A percentile compares a stretch with the other conserved stretches of the same genome.
Evolutionary conservation across 257 asterid species (phyloP).

Genomic region (Gynochthodes officinalis): DNA sequence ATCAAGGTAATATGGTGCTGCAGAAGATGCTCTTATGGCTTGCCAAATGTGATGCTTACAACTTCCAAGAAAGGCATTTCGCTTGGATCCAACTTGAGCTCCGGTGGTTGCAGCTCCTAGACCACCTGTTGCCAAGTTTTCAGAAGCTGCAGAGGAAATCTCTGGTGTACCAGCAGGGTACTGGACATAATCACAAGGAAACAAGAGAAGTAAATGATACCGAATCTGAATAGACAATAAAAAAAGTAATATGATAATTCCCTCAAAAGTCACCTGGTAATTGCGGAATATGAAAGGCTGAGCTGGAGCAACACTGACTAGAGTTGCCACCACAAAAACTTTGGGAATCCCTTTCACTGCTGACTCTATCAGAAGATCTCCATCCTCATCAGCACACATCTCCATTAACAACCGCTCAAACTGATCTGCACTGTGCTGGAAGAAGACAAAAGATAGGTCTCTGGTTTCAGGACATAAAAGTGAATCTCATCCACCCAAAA

Average conservation of each 20-base stretch:
- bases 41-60: conserved; percentile 97
- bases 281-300: conserved; percentile 98
- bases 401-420: conserved; percentile 93
- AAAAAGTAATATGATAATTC: conserved; percentile 15
- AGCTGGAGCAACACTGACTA: conserved; percentile 92
- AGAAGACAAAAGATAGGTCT: conserved; percentile 35
- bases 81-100: conserved; percentile 71
- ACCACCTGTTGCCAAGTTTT: conserved; percentile 55
- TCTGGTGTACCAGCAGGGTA: conserved; percentile 99
- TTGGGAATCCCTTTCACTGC: conserved; percentile 86
- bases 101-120: conserved; percentile 66
- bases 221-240: conserved; percentile 1
- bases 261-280: conserved; percentile 66
- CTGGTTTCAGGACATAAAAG: conserved; percentile 17
- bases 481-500: conserved; percentile 16
- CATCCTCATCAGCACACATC: conserved; percentile 94
- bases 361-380: conserved; percentile 96
- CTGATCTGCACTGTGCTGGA: conserved; percentile 99
- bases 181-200: conserved; percentile 41
- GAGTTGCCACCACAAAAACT: conserved; percentile 93
- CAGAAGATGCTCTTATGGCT: conserved; percentile 99
- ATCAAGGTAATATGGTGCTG: conserved; percentile 98
- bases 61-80: conserved; percentile 91
- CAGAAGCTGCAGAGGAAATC: conserved; percentile 62
- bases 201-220: conserved; percentile 5